Percentiles rank a stretch among this genome's conserved stretches.
Evolutionary conservation across 768 basidiomycete species (phyloP).

Genomic region (Suillus variegatus): DNA sequence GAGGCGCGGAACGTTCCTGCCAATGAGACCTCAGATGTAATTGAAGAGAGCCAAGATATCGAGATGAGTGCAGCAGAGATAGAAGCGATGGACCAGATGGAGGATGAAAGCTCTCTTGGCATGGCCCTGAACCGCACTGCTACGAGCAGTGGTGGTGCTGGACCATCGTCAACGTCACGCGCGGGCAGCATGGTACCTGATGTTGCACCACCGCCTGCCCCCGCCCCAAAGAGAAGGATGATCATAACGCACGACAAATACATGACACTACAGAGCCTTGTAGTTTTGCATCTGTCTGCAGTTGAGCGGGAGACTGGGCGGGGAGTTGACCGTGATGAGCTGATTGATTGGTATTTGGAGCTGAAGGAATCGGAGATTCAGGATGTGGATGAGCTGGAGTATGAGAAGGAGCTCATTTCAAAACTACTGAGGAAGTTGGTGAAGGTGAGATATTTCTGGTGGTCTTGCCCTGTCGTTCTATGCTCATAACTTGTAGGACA

Average conservation of each 20-base stretch:
- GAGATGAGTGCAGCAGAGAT: constrained; percentile 66
- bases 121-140: constrained; percentile 39
- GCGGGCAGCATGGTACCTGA: constrained; percentile 30
- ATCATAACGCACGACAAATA: constrained; percentile 97
- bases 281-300: constrained; percentile 79
- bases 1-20: constrained; percentile 35
- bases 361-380: constrained; percentile 80
- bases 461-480: constrained; percentile 16
- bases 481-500: constrained; percentile 53
- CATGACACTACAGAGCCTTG: constrained; percentile 83
- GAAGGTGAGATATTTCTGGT: constrained; percentile 55
- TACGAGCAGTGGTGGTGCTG: constrained; percentile 33
- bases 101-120: constrained; percentile 46
- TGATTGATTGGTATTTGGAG: constrained; percentile 98
- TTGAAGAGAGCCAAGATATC: constrained; percentile 58
- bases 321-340: constrained; percentile 86
- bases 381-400: constrained; percentile 85
- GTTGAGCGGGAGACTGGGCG: constrained; percentile 73
- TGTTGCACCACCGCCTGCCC: constrained; percentile 35
- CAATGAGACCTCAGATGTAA: constrained; percentile 35
- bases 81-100: constrained; percentile 52
- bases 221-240: constrained; percentile 71
- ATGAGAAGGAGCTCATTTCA: constrained; percentile 85
- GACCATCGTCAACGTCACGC: constrained; percentile 34
- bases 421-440: constrained; percentile 90